These are phyloP conservation scores for Ilyonectria robusta DNA, from an alignment of 2,329 filamentous ascomycete genomes.

Conservation along the genomic window DNA sequence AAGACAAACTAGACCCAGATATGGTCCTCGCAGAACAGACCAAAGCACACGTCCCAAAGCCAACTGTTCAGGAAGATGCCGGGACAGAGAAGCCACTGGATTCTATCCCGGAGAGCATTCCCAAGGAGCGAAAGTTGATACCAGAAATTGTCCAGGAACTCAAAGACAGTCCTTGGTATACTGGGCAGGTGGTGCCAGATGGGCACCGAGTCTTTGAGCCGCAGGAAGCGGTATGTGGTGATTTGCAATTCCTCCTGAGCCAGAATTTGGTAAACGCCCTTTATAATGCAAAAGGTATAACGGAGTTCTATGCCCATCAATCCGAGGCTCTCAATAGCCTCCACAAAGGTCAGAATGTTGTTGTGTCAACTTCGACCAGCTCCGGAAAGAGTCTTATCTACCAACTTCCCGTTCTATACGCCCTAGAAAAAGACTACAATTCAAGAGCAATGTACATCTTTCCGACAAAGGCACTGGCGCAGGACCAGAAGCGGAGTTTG, in stretches of 20 bases:
- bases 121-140: constrained; percentile 83
- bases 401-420: constrained; percentile 91
- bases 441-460: constrained; percentile 98
- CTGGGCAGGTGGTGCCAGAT: constrained; percentile 91
- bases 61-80: constrained; percentile 59
- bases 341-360: constrained; percentile 85
- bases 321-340: constrained; percentile 93
- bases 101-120: constrained; percentile 79
- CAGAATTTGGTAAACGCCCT: constrained; percentile 95
- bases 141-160: constrained; percentile 89
- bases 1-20: constrained; percentile 76
- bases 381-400: constrained; percentile 99
- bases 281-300: constrained; percentile 92
- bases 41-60: constrained; percentile 73
- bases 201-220: constrained; percentile 93
- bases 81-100: constrained; percentile 52
- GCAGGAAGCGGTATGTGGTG: constrained; percentile 84
- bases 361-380: constrained; percentile 94
- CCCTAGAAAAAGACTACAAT: constrained; percentile 81
- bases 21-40: constrained; percentile 72
- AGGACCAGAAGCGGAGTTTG: constrained; percentile 92
- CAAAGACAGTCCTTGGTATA: constrained; percentile 88
- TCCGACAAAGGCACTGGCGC: constrained; percentile 94
- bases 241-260: constrained; percentile 87
- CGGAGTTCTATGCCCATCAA: constrained; percentile 90